A percentile compares a stretch with the other conserved stretches of the same genome.
These are phyloP conservation scores for Colletotrichum paranaense DNA, from an alignment of 2,329 filamentous ascomycete species.

Conservation along the genomic window DNA sequence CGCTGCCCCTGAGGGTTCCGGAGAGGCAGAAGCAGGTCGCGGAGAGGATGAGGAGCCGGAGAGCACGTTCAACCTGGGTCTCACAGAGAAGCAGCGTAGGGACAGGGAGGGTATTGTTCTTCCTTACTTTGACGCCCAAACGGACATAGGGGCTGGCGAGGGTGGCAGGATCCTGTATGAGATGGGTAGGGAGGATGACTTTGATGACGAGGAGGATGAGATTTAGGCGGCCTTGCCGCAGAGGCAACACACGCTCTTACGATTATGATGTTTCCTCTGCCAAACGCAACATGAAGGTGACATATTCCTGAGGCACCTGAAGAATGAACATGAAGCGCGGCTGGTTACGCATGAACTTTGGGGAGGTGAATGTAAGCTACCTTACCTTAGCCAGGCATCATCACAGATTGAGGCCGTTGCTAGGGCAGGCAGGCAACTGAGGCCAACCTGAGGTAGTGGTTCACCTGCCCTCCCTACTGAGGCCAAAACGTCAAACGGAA, in stretches of 20 bases:
- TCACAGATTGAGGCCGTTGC: neutral
- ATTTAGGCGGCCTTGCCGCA: slow-evolving; percentile 60
- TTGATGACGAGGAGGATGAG: slow-evolving; percentile 96
- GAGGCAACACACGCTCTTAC: neutral
- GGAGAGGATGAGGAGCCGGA: slow-evolving; percentile 65
- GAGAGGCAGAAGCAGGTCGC: slow-evolving; percentile 44
- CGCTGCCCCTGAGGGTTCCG: slow-evolving; percentile 55
- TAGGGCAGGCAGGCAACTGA: neutral
- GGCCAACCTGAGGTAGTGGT: neutral
- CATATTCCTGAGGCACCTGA: neutral
- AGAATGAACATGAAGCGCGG: neutral
- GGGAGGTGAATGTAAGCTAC: neutral
- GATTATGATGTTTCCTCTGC: neutral
- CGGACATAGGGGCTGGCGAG: slow-evolving; percentile 79
- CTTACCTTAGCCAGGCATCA: neutral
- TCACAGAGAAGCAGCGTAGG: slow-evolving; percentile 90
- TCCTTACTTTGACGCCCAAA: slow-evolving; percentile 97
- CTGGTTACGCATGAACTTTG: neutral
- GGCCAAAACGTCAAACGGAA: slow-evolving; percentile 15
- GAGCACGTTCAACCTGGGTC: slow-evolving; percentile 85
- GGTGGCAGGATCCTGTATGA: slow-evolving; percentile 96
- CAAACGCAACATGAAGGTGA: neutral
- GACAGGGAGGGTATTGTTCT: slow-evolving; percentile 91
- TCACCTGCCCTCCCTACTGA: neutral
- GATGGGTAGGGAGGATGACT: slow-evolving; percentile 96